Evolutionary conservation across 2,329 filamentous ascomycete species (phyloP).

Genomic region (Botrytis galanthina): DNA sequence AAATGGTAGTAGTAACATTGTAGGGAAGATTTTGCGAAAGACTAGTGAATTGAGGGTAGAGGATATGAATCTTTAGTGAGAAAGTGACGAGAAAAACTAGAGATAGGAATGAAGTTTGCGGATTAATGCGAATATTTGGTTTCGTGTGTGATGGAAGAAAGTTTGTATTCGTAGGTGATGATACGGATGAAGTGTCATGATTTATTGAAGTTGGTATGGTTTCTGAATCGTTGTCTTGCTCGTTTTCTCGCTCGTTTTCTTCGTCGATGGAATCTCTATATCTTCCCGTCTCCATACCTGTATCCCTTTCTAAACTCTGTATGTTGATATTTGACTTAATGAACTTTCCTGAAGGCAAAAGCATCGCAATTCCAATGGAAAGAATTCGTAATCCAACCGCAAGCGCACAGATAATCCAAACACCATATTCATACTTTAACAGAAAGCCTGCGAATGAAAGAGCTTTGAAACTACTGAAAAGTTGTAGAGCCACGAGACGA

Average conservation of each 20-base stretch:
- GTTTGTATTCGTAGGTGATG: not conserved
- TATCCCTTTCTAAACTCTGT: not conserved
- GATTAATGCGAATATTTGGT: too few species aligned
- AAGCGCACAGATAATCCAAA: not conserved
- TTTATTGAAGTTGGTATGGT: not conserved
- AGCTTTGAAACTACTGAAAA: not conserved
- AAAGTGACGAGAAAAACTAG: not conserved
- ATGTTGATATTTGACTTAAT: not conserved
- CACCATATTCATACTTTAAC: not conserved
- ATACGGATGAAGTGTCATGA: not conserved
- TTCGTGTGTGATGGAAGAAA: not conserved
- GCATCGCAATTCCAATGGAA: not conserved
- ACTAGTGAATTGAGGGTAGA: not conserved
- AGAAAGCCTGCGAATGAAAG: not conserved
- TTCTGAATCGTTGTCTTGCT: not conserved
- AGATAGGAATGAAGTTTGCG: not conserved
- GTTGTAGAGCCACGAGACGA: not conserved
- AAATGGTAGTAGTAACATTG: not conserved
- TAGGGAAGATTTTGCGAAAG: not conserved
- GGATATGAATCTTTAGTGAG: not conserved
- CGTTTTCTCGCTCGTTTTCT: not conserved
- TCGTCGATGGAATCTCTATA: not conserved
- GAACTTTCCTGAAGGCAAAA: not conserved
- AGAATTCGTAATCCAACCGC: not conserved
- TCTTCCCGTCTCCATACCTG: not conserved